These are phyloP conservation scores for Saccharomycopsis synnaedendra DNA, from an alignment of 805 yeast genomes.

Conservation along the genomic window DNA sequence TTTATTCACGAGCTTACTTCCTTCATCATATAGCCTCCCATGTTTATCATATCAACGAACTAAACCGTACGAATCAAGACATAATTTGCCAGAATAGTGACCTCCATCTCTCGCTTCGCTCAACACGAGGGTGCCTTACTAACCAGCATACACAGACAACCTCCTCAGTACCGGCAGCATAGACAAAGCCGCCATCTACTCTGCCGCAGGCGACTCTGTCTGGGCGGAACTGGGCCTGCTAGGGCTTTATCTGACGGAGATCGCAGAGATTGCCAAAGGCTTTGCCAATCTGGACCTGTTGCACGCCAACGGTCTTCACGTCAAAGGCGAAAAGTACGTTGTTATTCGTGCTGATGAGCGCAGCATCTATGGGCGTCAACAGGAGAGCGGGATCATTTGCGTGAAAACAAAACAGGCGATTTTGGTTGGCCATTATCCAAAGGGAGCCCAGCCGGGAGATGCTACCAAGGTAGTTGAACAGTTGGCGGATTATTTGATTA, in stretches of 20 bases:
- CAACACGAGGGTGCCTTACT: not conserved
- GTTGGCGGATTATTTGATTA: constrained; percentile 87
- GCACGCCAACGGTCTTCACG: constrained; percentile 79
- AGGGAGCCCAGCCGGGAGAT: constrained; percentile 86
- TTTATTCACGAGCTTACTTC: too few relatives aligned
- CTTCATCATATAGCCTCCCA: too few relatives aligned
- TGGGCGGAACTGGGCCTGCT: constrained; percentile 84
- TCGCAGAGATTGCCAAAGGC: constrained; percentile 63
- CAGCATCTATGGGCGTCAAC: constrained; percentile 87
- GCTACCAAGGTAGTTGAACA: constrained; percentile 93
- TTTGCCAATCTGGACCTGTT: constrained; percentile 68
- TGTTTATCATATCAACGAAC: too few relatives aligned
- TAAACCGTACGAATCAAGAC: not conserved
- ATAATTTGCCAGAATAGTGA: not conserved
- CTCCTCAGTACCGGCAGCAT: constrained; percentile 77
- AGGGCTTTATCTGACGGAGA: constrained; percentile 55
- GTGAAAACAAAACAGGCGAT: constrained; percentile 93
- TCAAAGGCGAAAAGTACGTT: constrained; percentile 80
- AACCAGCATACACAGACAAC: constrained; percentile 86
- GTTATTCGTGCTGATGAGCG: constrained; percentile 83
- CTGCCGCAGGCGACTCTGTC: constrained; percentile 86
- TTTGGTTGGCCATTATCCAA: constrained; percentile 87
- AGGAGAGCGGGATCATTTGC: constrained; percentile 77
- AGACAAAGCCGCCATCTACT: constrained; percentile 87
- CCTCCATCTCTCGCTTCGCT: not conserved